Evolutionary conservation across 2,329 filamentous ascomycete genomes (phyloP), one percentile per base, ranked within the genome.

Genomic region (Aspergillus spinulosporus): DNA sequence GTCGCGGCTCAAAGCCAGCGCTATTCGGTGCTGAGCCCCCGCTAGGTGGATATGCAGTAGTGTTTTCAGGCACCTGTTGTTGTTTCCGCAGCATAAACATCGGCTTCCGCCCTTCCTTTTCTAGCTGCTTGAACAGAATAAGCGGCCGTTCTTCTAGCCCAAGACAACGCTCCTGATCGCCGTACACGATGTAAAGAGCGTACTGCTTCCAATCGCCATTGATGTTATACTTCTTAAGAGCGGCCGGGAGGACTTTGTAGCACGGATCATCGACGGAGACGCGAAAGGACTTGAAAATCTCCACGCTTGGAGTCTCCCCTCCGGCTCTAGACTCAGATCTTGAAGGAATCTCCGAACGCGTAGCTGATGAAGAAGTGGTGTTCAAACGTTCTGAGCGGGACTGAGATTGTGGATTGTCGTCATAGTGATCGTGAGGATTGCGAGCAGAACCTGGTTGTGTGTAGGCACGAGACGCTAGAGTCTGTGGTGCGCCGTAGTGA

Each of bases 271-370:
- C 94, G 84, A 97, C 95, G 71, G 90, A 94, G 60, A 99, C 94
- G 39, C 93, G 88, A 83, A 99, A 99, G 1, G 90, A 96, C 74
- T 99, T 99, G 85, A 97, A 97, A 58, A 99, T 97, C 74, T 99
- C 94, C 58, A 97, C 92, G 40, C 74, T 78, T 12, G 74, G 74
- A 5, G 74, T 73, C 49, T 66, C 64, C 32, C 66, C 63, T 21
- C 68, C 59, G 0, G 64, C 60, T 56, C 68, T 59, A 31, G 70
- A 71, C 12, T 73, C 68, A 15, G 66, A 61, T 43, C 69, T 66
- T 9, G 66, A 66, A 1, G 70, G 70, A 29, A 72, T 64, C 32
- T 74, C 68, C 7, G 68, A 64, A 8, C 72, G 71, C 5, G 67
- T 64, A 4, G 61, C 59, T 58, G 64, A 68, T 21, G 64, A 69